A percentile compares a stretch with the other conserved stretches of the same genome.
These are phyloP conservation scores for Aspergillus thermomutatus DNA, from an alignment of 2,329 filamentous ascomycete species.

Conservation along the genomic window DNA sequence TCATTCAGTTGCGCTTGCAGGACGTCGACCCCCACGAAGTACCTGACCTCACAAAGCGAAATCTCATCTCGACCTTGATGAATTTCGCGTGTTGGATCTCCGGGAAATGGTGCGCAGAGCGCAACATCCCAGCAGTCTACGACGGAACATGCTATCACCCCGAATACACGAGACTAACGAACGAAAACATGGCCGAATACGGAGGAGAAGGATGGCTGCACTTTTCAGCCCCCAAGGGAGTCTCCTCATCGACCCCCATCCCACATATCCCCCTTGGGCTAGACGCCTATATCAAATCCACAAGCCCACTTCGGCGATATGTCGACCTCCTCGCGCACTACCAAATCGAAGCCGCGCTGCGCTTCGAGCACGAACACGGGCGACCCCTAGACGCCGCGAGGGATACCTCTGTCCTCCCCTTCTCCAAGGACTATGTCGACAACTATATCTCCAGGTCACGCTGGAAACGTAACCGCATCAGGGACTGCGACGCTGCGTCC, in stretches of 20 bases:
- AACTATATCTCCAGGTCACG: constrained; percentile 45
- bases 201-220: constrained; percentile 38
- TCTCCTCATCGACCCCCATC: constrained; percentile 46
- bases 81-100: constrained; percentile 47
- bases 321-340: constrained; percentile 61
- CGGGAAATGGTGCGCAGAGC: constrained; percentile 33
- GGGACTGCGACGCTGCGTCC: constrained; percentile 38
- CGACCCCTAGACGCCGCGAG: constrained; percentile 36
- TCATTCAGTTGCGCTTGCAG: constrained; percentile 33
- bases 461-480: constrained; percentile 40
- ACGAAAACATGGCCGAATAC: constrained; percentile 41
- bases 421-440: constrained; percentile 47
- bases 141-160: constrained; percentile 37
- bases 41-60: constrained; percentile 34
- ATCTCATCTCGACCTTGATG: constrained; percentile 51
- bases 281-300: constrained; percentile 55
- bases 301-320: constrained; percentile 60
- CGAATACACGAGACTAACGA: constrained; percentile 39
- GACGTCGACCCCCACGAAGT: constrained; percentile 35
- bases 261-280: constrained; percentile 52
- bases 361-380: constrained; percentile 50
- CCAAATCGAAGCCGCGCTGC: constrained; percentile 62
- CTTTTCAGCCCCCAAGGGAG: constrained; percentile 33
- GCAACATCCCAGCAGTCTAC: constrained; percentile 36
- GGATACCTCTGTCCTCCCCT: constrained; percentile 44